A percentile compares a stretch with the other conserved stretches of the same genome.
Conservation (phyloP, 768 basidiomycete genomes). For the Dendrothele bispora region DNA sequence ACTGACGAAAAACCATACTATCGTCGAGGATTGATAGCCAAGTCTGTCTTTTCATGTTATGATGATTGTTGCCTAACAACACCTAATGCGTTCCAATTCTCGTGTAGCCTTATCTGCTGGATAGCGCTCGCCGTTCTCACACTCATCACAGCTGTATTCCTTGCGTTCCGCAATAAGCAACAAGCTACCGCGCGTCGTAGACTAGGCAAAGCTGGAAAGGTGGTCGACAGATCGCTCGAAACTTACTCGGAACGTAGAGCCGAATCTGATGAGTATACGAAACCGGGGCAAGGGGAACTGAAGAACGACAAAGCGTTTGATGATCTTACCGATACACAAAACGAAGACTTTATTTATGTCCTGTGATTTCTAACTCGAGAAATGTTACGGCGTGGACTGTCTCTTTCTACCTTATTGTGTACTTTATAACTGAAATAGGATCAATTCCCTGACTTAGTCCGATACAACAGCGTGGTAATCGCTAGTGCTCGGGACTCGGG, state of each 20-base stretch:
- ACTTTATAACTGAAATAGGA: too few species aligned
- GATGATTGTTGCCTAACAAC: not conserved
- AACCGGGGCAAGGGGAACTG: conserved; percentile 14
- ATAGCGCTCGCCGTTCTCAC: conserved; percentile 32
- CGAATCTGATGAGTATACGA: too few species aligned
- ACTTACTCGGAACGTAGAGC: conserved; percentile 15
- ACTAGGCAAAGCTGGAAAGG: conserved; percentile 30
- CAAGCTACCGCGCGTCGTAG: conserved; percentile 33
- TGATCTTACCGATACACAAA: conserved; percentile 37
- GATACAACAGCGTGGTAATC: too few species aligned
- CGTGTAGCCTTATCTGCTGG: conserved; percentile 38
- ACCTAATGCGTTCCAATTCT: not conserved
- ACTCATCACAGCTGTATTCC: conserved; percentile 34
- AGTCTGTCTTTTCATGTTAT: conserved; percentile 20
- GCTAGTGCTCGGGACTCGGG: too few species aligned
- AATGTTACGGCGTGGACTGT: too few species aligned
- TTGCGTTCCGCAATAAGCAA: conserved; percentile 35
- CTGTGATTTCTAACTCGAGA: conserved; percentile 15
- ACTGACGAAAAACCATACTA: conserved; percentile 38
- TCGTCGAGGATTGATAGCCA: conserved; percentile 35
- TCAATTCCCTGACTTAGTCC: too few species aligned
- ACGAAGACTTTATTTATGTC: conserved; percentile 29
- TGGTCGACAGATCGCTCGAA: conserved; percentile 41
- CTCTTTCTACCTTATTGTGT: too few species aligned
- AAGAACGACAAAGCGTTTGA: conserved; percentile 34